Conservation (phyloP, 352 stramenopile species). For the Aphanomyces astaci region DNA sequence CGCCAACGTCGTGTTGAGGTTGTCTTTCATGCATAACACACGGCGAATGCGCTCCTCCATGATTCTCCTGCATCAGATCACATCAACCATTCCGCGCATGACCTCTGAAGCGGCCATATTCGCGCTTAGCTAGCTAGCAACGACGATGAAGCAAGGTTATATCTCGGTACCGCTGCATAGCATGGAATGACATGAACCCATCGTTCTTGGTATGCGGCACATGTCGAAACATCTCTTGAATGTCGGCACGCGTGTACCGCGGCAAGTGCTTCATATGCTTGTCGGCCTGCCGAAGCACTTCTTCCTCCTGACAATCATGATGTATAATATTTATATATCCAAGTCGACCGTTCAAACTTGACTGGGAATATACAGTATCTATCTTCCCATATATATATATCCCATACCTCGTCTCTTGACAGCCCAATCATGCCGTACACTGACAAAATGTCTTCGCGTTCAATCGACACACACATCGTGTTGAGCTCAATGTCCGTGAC, state of each 20-base stretch:
- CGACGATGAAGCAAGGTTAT: background rate
- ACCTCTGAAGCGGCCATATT: too few relatives aligned
- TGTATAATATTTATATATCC: too few relatives aligned
- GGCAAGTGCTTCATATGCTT: constrained; percentile 49
- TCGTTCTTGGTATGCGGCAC: constrained; percentile 35
- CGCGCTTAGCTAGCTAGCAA: too few relatives aligned
- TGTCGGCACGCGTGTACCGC: constrained; percentile 56
- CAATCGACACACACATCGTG: constrained; percentile 67
- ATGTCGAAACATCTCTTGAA: constrained; percentile 45
- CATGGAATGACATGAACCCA: constrained; percentile 66
- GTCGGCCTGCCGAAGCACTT: constrained; percentile 69
- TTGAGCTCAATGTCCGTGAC: constrained; percentile 68
- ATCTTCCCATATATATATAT: too few relatives aligned
- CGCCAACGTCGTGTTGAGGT: constrained; percentile 41
- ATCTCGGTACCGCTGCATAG: constrained; percentile 72
- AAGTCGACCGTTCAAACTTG: too few relatives aligned
- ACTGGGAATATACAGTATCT: too few relatives aligned
- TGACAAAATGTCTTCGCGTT: constrained; percentile 70
- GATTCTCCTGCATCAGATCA: constrained; percentile 32
- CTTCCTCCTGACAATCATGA: constrained; percentile 30
- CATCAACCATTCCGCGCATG: too few relatives aligned
- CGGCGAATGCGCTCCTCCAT: constrained; percentile 51
- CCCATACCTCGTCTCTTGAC: constrained; percentile 47
- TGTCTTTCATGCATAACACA: constrained; percentile 65
- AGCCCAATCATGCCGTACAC: constrained; percentile 59